Evolutionary conservation across 23 red algal species (phyloP).

Genomic region (Gracilariopsis chorda): DNA sequence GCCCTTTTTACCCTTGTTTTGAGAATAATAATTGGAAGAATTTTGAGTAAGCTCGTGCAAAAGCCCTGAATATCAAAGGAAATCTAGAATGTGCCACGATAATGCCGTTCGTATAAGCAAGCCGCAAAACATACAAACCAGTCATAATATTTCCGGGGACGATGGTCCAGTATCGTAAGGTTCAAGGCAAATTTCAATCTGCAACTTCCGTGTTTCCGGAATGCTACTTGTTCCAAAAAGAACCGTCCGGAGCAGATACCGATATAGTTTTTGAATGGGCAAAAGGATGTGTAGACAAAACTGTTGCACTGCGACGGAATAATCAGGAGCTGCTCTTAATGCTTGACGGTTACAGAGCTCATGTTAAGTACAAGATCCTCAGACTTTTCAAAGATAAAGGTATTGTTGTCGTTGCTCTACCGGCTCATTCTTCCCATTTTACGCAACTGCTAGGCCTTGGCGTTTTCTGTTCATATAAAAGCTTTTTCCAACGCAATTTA

Average conservation of each 20-base stretch:
- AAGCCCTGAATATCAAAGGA: neutral
- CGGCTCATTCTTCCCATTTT: neutral
- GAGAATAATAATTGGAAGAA: neutral
- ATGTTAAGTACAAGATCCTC: neutral
- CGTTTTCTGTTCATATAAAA: too few relatives aligned
- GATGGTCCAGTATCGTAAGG: neutral
- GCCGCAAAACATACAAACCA: neutral
- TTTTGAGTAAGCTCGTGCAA: neutral
- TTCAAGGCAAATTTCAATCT: neutral
- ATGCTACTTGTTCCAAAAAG: neutral
- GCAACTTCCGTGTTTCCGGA: neutral
- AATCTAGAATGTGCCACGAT: neutral
- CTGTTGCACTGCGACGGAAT: neutral
- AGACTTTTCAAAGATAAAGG: neutral
- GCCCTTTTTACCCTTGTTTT: too few relatives aligned
- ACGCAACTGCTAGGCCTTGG: neutral
- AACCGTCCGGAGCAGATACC: neutral
- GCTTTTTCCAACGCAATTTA: too few relatives aligned
- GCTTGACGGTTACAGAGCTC: neutral
- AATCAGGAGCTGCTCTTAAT: neutral
- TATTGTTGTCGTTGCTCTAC: neutral
- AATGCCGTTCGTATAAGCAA: neutral
- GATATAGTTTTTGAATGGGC: neutral
- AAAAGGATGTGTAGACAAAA: neutral
- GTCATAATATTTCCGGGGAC: neutral